These are phyloP conservation scores for Aspergillus cejpii DNA, from an alignment of 2,329 filamentous ascomycete genomes.

Conservation along the genomic window DNA sequence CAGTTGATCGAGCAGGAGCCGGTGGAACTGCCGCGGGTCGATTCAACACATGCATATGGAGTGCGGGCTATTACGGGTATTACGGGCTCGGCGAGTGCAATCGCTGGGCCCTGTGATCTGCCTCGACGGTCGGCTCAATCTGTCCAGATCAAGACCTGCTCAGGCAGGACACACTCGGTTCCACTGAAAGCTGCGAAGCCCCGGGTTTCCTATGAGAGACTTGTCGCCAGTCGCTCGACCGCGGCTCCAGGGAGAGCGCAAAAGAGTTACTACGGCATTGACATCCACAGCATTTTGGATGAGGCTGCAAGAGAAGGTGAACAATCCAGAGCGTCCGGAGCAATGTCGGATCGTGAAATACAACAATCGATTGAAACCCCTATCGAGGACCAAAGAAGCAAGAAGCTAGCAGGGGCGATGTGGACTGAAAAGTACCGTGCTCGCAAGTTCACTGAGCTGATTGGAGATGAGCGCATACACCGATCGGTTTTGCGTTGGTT, in stretches of 20 bases:
- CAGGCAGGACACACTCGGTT: slow-evolving; percentile 44
- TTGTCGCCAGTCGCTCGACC: slow-evolving; percentile 49
- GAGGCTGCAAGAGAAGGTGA: slow-evolving; percentile 58
- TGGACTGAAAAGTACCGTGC: slow-evolving; percentile 99
- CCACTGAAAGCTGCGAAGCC: slow-evolving; percentile 32
- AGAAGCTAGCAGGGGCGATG: slow-evolving; percentile 42
- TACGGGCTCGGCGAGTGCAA: neutral
- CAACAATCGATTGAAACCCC: slow-evolving; percentile 31
- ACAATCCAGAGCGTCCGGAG: slow-evolving; percentile 22
- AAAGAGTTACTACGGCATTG: slow-evolving; percentile 78
- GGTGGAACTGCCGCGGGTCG: slow-evolving; percentile 10
- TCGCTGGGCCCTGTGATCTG: slow-evolving; percentile 6
- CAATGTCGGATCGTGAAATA: slow-evolving; percentile 17
- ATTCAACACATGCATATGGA: slow-evolving; percentile 1
- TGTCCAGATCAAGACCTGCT: slow-evolving; percentile 42
- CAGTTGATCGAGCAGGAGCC: slow-evolving; percentile 14
- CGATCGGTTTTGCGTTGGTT: slow-evolving; percentile 85
- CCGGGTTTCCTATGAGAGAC: slow-evolving; percentile 45
- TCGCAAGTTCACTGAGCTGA: slow-evolving; percentile 81
- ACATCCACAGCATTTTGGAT: slow-evolving; percentile 77
- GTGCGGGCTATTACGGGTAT: slow-evolving; percentile 5
- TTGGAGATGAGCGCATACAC: slow-evolving; percentile 91
- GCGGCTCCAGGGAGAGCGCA: slow-evolving; percentile 49
- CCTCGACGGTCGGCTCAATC: slow-evolving; percentile 13
- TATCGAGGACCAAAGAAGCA: slow-evolving; percentile 17